phyloP scores from a whole-genome alignment of 352 stramenopile species.

The Phytopythium montanum region DNA sequence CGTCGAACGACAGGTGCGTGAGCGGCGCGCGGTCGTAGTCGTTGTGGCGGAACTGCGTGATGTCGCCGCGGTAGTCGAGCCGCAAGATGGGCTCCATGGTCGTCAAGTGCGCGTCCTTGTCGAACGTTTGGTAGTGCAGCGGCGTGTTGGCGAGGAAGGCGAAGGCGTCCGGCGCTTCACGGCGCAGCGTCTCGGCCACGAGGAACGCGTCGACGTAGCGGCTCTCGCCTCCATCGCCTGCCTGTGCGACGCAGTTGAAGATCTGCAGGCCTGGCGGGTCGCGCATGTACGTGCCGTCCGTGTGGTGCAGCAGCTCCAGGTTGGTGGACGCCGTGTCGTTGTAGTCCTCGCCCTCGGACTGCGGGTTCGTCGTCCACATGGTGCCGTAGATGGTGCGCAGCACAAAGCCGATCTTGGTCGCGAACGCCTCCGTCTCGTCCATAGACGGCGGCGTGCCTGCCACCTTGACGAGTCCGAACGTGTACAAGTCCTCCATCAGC shows the following conservation, averaged over 20 bases:
- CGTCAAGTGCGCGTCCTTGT: conserved; percentile 69
- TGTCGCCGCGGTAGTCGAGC: conserved; percentile 63
- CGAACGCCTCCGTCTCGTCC: conserved; percentile 78
- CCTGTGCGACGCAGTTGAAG: conserved; percentile 86
- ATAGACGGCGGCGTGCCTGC: conserved; percentile 61
- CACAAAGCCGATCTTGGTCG: conserved; percentile 80
- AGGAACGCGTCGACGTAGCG: conserved; percentile 83
- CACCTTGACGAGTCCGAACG: conserved; percentile 67
- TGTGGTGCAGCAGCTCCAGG: conserved; percentile 81
- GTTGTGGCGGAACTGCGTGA: conserved; percentile 87
- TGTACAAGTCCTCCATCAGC: conserved; percentile 71
- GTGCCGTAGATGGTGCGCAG: conserved; percentile 85
- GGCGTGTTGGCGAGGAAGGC: conserved; percentile 62
- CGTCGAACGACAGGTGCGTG: conserved; percentile 71
- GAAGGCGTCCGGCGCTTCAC: conserved; percentile 57
- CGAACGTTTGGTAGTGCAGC: conserved; percentile 76
- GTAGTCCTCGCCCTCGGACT: conserved; percentile 62
- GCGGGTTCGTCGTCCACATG: conserved; percentile 88
- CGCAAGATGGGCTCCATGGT: conserved; percentile 81
- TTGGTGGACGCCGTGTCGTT: conserved; percentile 90
- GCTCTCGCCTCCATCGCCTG: conserved; percentile 63
- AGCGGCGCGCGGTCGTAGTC: conserved; percentile 84
- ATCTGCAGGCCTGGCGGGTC: conserved; percentile 86
- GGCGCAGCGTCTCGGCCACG: conserved; percentile 59
- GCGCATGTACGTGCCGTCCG: conserved; percentile 86